These are phyloP conservation scores for Aschersonia sp. DNA, from an alignment of 2,329 filamentous ascomycete genomes.

Conservation along the genomic window DNA sequence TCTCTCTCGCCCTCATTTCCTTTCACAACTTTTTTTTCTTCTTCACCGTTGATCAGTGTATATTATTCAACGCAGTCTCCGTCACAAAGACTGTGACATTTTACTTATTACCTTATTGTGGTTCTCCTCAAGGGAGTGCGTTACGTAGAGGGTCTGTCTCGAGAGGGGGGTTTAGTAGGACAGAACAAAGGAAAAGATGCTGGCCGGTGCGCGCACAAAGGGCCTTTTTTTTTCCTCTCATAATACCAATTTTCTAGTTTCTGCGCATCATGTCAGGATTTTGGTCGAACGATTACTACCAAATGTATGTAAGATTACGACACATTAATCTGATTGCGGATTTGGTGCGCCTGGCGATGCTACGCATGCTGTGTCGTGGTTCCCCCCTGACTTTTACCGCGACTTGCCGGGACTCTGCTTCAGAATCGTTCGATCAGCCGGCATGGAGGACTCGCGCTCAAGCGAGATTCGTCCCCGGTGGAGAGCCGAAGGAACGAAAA, in stretches of 20 bases:
- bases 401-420: no score
- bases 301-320: neutral
- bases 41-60: conserved; percentile 12
- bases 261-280: neutral
- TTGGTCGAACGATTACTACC: neutral
- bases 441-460: no score
- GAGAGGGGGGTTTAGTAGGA: no score
- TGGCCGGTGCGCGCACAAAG: no score
- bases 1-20: neutral
- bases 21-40: neutral
- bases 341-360: conserved; percentile 9
- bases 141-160: no score
- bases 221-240: neutral
- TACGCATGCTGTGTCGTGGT: neutral
- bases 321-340: conserved; percentile 5
- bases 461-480: no score
- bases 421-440: no score
- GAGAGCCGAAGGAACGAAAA: no score
- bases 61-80: conserved; percentile 14
- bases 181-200: no score
- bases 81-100: conserved; percentile 11
- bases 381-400: no score
- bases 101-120: neutral
- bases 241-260: neutral
- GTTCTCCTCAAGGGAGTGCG: no score